Conservation (phyloP, 768 basidiomycete genomes). For the Cubamyces lactineus region DNA sequence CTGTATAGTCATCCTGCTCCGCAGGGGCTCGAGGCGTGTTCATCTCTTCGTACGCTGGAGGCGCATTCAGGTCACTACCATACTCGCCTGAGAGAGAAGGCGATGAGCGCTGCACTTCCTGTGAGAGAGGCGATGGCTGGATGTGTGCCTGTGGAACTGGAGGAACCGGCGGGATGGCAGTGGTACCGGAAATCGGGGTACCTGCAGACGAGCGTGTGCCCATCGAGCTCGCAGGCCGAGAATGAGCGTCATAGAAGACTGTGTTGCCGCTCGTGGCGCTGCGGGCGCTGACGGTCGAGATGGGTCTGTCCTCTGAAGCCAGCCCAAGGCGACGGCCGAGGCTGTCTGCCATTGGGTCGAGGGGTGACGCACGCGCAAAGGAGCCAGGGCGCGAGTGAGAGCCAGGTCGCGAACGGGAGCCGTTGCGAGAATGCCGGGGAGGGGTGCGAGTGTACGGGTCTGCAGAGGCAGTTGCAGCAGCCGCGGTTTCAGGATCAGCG, state of each 20-base stretch:
- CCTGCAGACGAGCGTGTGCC: slow-evolving; percentile 23
- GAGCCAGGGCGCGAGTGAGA: slow-evolving; percentile 27
- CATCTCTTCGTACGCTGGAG: slow-evolving; percentile 29
- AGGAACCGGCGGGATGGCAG: slow-evolving; percentile 23
- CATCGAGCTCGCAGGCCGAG: slow-evolving; percentile 48
- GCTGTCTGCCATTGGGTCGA: slow-evolving; percentile 12
- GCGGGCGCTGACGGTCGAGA: slow-evolving; percentile 57
- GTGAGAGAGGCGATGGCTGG: slow-evolving; percentile 22
- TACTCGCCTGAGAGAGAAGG: not conserved
- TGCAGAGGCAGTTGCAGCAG: not conserved
- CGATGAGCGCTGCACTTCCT: slow-evolving; percentile 11
- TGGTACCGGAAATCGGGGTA: slow-evolving; percentile 8
- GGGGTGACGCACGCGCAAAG: slow-evolving; percentile 18
- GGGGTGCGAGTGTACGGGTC: slow-evolving; percentile 35
- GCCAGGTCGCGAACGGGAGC: slow-evolving; percentile 26
- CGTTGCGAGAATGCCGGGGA: slow-evolving; percentile 31
- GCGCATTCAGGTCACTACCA: not conserved
- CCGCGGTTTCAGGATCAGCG: slow-evolving; percentile 4
- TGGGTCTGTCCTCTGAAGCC: slow-evolving; percentile 46
- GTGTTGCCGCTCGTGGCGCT: slow-evolving; percentile 54
- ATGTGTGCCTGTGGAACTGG: slow-evolving; percentile 16
- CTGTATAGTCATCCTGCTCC: slow-evolving; percentile 2
- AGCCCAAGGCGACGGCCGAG: slow-evolving; percentile 20
- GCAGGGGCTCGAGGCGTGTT: not conserved
- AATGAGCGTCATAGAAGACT: slow-evolving; percentile 64